Base-by-base conservation (phyloP, 129 eudicot species). In the Flaveria linearis region DNA sequence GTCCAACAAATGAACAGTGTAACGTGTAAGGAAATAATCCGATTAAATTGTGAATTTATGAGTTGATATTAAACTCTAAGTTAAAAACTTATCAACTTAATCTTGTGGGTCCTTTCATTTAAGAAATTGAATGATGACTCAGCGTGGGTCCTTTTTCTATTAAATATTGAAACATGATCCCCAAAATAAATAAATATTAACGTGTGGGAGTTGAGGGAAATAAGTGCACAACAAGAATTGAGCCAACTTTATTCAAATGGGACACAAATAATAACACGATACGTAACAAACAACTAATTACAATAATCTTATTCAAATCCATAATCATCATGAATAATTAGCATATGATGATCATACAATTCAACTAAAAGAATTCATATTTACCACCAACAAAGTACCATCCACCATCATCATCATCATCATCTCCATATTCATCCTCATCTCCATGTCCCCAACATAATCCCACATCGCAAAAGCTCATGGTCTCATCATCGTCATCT, bases 361-460 rank as follows among this genome's bases (percentile, higher is more conserved):
- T 72, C 73, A 78, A 65, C 66, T 51, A 52, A 64, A 72, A 80
- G 83, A 80, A 73, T 64, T 55, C 41, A 65, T 50, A 65, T 64
- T 73, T 65, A 23, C 83, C 83, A 39, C 83, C 83, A 14, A 80
- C 83, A 60, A 80, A 26, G n/a, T 80, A 80, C 83, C 83, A 80
- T 64, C 74, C 82, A 78, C 71, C 83, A 52, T 77, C 75, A 41
- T 56, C 81, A 77, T 57, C 79, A 77, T 57, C n/a, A 78, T 71
- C 77, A 49, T 76, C 66, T 23, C 23, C 81, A 77, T 57, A 69
- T 20, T 52, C 82, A 62, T 79, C 83, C 25, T n/a, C 83, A 72
- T 80, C 83, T 39, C 25, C 83, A 64, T 80, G 83, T 42, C 83
- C 83, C 83, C 83, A 80, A 65, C 74, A 80, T 72, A 80, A 80